phyloP scores from a whole-genome alignment of 768 basidiomycete species.

The Vishniacozyma victoriae region DNA sequence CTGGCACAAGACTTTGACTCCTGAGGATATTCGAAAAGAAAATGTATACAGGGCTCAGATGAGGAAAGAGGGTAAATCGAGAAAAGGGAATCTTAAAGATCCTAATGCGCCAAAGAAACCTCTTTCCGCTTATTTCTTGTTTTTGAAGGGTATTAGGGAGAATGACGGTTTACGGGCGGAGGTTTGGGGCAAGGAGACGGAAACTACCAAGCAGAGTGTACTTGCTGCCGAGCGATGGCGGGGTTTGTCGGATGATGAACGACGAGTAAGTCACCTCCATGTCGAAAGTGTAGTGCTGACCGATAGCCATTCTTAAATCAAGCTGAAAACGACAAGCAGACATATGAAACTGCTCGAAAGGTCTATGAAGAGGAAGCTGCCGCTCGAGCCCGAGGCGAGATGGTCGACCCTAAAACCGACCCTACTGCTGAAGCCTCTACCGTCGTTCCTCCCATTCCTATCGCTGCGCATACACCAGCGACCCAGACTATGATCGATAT shows the following conservation, averaged over 20 bases:
- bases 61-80: conserved; percentile 84
- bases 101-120: conserved; percentile 96
- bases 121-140: conserved; percentile 89
- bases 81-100: conserved; percentile 91
- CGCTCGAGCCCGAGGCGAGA: conserved; percentile 35
- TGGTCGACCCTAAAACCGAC: conserved; percentile 66
- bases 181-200: conserved; percentile 82
- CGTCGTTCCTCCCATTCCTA: not conserved
- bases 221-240: conserved; percentile 90
- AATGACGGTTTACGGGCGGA: conserved; percentile 66
- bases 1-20: conserved; percentile 82
- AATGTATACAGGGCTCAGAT: conserved; percentile 86
- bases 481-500: not conserved
- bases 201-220: conserved; percentile 91
- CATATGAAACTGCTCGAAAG: conserved; percentile 78
- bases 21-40: conserved; percentile 90
- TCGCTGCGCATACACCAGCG: conserved; percentile 4
- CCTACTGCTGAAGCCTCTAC: conserved; percentile 49
- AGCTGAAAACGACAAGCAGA: conserved; percentile 91
- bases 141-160: conserved; percentile 80
- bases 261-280: conserved; percentile 60
- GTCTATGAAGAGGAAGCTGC: conserved; percentile 66
- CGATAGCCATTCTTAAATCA: conserved; percentile 80
- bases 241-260: conserved; percentile 84
- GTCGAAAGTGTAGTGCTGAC: conserved; percentile 7